Base-by-base conservation (phyloP, 352 stramenopile genomes). In the Globisporangium cystogenes region DNA sequence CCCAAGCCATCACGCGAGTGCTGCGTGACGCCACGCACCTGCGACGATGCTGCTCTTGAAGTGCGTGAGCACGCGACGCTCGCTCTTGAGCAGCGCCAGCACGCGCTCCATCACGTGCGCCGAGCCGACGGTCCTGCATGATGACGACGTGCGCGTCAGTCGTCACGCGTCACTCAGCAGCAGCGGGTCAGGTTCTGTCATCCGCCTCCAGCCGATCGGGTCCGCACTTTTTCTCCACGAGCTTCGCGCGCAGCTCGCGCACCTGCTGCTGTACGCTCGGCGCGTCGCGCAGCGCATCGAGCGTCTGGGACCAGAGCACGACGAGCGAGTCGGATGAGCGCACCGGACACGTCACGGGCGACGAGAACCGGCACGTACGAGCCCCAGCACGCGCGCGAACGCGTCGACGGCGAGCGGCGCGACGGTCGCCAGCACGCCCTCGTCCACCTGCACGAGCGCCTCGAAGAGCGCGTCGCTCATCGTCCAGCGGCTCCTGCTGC, bases 21-120 rank as follows among this genome's bases (percentile, higher is more conserved):
- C 37, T 43, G 18, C 18, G 18, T 15, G n/a, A 20, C 18, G 16
- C 37, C 16, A 1, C 41, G 24, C 24, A 90, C 79, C 74, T 60
- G 64, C 57, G 2, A 86, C 72, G 23, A 87, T 78, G 58, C 62
- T 76, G 16, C 55, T 60, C 36, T 90, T 87, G 55, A 90, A 90
- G 51, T 81, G 86, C 62, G 68, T 61, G 20, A 75, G 55, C 42
- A 74, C 79, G 33, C 67, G 64, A 3, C 53, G 40, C 21, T 82
- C 76, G 42, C 55, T 54, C 52, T 70, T 59, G 3, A 90, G 57
- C 47, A 90, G 54, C 27, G 70, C 48, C 45, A 87, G 62, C 53
- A 76, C 62, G 6, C 62, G 57, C 31, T 67, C 43, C 20, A 90
- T 78, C 20, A 75, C 71, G 16, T 61, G 57, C 21, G 79, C 72